A percentile compares a stretch with the other conserved stretches of the same genome.
Evolutionary conservation across 805 yeast species (phyloP).

Genomic region (Isabelozyma pseudorhagii): DNA sequence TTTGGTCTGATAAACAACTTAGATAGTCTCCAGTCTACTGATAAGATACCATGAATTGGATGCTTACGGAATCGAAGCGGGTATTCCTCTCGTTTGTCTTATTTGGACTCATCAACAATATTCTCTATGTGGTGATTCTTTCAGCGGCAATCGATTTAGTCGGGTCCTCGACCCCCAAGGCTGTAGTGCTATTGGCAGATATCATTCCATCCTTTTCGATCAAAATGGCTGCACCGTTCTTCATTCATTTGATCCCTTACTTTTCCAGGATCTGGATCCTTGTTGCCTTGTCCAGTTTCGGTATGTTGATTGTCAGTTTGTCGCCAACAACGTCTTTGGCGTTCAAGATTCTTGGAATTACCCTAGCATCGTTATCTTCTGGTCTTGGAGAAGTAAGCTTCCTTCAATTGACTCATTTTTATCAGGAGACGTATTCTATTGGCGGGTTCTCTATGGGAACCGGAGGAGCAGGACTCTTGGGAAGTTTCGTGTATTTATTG

Average conservation of each 20-base stretch:
- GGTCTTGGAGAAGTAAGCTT: constrained; percentile 93
- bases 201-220: constrained; percentile 76
- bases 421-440: constrained; percentile 51
- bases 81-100: constrained; percentile 63
- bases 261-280: constrained; percentile 48
- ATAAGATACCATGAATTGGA: constrained; percentile 1
- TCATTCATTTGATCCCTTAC: constrained; percentile 65
- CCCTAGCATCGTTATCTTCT: constrained; percentile 76
- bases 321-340: constrained; percentile 24
- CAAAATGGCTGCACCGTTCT: constrained; percentile 76
- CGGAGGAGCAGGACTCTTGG: constrained; percentile 91
- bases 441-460: constrained; percentile 94
- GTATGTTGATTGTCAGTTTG: constrained; percentile 70
- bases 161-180: constrained; percentile 80
- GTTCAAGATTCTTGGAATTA: constrained; percentile 61
- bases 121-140: constrained; percentile 84
- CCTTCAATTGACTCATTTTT: constrained; percentile 80
- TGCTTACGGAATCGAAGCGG: constrained; percentile 3
- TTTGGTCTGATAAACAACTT: neutral
- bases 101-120: constrained; percentile 85
- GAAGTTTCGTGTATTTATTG: constrained; percentile 68
- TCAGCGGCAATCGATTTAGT: constrained; percentile 92
- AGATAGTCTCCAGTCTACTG: neutral
- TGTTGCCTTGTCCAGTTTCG: constrained; percentile 58
- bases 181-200: constrained; percentile 80